Percentiles rank a stretch among this genome's conserved stretches.
phyloP scores from a whole-genome alignment of 1,139 yeast genomes.

The Debaryomycetaceae sp. region DNA sequence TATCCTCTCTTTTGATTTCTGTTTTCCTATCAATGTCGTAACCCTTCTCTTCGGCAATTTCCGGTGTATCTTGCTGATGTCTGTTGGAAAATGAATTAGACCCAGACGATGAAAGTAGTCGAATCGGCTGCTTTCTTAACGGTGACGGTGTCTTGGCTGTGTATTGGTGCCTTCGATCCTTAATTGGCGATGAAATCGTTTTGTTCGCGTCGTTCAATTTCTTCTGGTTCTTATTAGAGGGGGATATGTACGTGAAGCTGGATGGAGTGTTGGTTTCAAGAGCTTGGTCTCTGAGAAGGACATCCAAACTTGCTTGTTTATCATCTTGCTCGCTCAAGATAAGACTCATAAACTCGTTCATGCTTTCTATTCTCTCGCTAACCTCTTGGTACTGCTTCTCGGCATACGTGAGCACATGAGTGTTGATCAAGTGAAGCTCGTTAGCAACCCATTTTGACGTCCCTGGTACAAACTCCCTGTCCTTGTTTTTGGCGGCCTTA shows the following conservation, averaged over 20 bases:
- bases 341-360: slow-evolving; percentile 21
- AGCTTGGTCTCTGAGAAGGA: neutral
- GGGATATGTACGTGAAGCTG: slow-evolving; percentile 4
- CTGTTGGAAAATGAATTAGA: neutral
- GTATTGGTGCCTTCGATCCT: neutral
- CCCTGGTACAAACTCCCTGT: slow-evolving; percentile 32
- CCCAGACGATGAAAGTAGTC: neutral
- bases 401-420: slow-evolving; percentile 23
- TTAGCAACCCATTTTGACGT: slow-evolving; percentile 38
- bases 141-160: slow-evolving; percentile 9
- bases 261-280: slow-evolving; percentile 1
- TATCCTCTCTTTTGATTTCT: neutral
- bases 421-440: slow-evolving; percentile 27
- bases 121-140: slow-evolving; percentile 3
- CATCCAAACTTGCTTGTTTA: neutral
- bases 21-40: neutral
- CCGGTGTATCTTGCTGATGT: neutral
- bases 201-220: neutral
- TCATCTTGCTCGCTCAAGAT: slow-evolving; percentile 12
- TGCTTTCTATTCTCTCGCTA: slow-evolving; percentile 17
- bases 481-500: slow-evolving; percentile 26
- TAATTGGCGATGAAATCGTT: neutral
- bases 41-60: no score
- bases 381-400: slow-evolving; percentile 18
- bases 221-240: neutral